Percentiles rank a stretch among this genome's conserved stretches.
These are phyloP conservation scores for Arabis alpina DNA, from an alignment of 345 rosid species.

Conservation along the genomic window DNA sequence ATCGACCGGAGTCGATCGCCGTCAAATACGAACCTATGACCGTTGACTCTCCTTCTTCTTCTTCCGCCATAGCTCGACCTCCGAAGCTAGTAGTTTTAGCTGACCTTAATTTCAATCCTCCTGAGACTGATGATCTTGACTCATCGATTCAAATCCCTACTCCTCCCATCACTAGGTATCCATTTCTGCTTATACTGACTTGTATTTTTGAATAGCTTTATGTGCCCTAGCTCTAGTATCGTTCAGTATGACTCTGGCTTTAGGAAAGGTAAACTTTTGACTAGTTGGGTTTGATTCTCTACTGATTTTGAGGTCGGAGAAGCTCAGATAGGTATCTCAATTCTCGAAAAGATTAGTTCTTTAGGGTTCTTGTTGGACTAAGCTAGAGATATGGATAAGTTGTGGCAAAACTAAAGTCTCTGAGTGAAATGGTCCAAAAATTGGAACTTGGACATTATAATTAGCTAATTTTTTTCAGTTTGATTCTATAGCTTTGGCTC, in stretches of 20 bases:
- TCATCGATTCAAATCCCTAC: slow-evolving; percentile 41
- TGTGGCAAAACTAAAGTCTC: slow-evolving; percentile 16
- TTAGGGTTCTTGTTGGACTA: slow-evolving; percentile 1
- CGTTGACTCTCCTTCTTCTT: slow-evolving; percentile 37
- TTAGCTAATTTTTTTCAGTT: not conserved
- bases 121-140: slow-evolving; percentile 64
- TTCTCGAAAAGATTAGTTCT: not conserved
- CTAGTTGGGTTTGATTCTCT: slow-evolving; percentile 3
- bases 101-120: slow-evolving; percentile 92
- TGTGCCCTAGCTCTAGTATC: not conserved
- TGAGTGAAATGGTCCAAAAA: no score
- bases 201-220: not conserved
- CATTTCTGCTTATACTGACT: not conserved
- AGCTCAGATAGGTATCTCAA: not conserved
- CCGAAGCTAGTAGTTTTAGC: slow-evolving; percentile 73
- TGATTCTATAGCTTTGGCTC: not conserved
- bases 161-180: slow-evolving; percentile 56
- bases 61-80: slow-evolving; percentile 47
- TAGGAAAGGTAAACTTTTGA: not conserved
- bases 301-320: not conserved
- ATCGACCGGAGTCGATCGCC: slow-evolving; percentile 36
- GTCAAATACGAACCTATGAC: slow-evolving; percentile 59
- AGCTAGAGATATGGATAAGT: not conserved
- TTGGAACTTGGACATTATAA: slow-evolving; percentile 6
- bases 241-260: not conserved